Evolutionary conservation across 1,139 yeast genomes (phyloP), one percentile per base, ranked within the genome.

Genomic region (Yamadazyma blattariae): DNA sequence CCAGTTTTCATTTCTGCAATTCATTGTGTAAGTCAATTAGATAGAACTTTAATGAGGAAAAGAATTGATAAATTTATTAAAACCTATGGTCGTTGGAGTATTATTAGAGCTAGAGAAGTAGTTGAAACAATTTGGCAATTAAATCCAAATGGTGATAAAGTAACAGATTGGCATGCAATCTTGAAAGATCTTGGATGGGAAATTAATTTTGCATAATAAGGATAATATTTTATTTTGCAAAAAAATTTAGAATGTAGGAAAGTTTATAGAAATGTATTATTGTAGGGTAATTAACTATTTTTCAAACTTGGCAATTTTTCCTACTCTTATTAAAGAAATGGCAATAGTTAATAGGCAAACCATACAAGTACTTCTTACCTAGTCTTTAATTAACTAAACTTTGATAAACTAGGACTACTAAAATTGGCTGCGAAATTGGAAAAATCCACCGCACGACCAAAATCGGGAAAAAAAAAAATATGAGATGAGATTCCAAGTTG

Each of bases 1-100:
- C 95, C 95, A 1, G 58, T 83, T 43, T 86, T 86, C 51, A 78
- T 85, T 23, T 82, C 89, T 1, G 92, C 94, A 1, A 74, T 85
- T 47, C 82, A 80, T 52, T 75, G 85, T 48, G 73, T 78, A 7
- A 61, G 71, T 1, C 57, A 60, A 4, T 58, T 50, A 25, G 82
- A 78, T 44, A 67, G 87, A 16, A 56, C 57, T 12, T 54, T 61
- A 29, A 80, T 84, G 75, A 56, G 65, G 33, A 54, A 51, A 15
- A 63, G 85, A 39, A 74, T 84, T 42, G 75, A 75, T 18, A 72
- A 64, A 25, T 74, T 78, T 47, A 76, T 79, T 44, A 63, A 70
- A 30, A 61, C 84, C 16, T 84, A 84, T 51, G 77, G 78, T 32
- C 83, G 86, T 39, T 77, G 83, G 60, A 85, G 84, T 52, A 73